phyloP scores from a whole-genome alignment of 2,329 filamentous ascomycete species.

The Epichloe festucae region DNA sequence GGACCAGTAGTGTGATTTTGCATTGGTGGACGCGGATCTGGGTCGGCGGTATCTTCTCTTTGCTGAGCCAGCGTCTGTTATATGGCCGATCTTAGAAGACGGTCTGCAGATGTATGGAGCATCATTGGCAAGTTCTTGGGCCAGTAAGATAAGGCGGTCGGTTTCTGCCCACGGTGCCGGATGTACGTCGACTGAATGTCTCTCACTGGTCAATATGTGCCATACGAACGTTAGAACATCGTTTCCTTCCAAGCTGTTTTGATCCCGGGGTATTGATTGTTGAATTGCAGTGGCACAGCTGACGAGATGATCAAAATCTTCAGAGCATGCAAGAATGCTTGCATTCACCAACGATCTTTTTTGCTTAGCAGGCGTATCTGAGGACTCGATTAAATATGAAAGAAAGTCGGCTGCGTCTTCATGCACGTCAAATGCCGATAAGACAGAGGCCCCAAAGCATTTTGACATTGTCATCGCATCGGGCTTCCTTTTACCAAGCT shows the following conservation, averaged over 20 bases:
- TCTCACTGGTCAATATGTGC: slow-evolving; percentile 10
- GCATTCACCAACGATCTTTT: slow-evolving; percentile 15
- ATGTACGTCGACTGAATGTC: slow-evolving; percentile 1
- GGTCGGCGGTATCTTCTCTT: background rate
- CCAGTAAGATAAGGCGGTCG: slow-evolving; percentile 21
- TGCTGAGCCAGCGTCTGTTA: background rate
- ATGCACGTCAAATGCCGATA: slow-evolving; percentile 21
- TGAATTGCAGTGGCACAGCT: slow-evolving; percentile 20
- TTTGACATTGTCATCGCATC: background rate
- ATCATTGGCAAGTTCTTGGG: slow-evolving; percentile 16
- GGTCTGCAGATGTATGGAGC: slow-evolving; percentile 9
- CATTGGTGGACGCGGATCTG: background rate
- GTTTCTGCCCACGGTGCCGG: slow-evolving; percentile 20
- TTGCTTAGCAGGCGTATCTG: slow-evolving; percentile 14
- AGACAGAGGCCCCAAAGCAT: background rate
- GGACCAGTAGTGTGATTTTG: background rate
- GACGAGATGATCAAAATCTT: slow-evolving; percentile 23
- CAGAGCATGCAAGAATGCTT: slow-evolving; percentile 20
- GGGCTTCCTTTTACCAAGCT: background rate
- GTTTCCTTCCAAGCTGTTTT: slow-evolving; percentile 16
- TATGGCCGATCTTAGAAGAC: background rate
- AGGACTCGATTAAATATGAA: slow-evolving; percentile 16
- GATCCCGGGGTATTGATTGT: slow-evolving; percentile 5
- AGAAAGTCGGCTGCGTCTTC: slow-evolving; percentile 20
- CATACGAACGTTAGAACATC: slow-evolving; percentile 22